Percentiles rank a stretch among this genome's conserved stretches.
Conservation (phyloP, 2,329 filamentous ascomycete species). For the Exutisphaerella laricina region DNA sequence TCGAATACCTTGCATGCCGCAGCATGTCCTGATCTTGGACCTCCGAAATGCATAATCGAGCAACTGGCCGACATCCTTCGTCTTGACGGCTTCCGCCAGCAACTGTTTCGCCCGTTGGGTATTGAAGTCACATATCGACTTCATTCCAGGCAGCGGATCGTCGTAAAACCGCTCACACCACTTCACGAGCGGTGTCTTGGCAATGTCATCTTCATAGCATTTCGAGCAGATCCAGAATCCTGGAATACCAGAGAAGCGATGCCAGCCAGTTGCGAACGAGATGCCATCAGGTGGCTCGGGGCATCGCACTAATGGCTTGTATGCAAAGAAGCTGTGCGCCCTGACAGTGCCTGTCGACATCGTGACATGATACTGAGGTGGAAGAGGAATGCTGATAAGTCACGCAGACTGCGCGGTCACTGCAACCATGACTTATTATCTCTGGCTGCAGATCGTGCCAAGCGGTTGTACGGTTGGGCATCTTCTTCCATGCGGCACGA, state of each 20-base stretch:
- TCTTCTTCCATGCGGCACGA: no score
- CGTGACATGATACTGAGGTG: not conserved
- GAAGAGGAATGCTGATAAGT: not conserved
- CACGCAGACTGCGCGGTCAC: not conserved
- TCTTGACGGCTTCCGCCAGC: not conserved
- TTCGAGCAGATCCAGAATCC: constrained; percentile 1
- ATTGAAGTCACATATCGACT: not conserved
- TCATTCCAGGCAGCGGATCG: not conserved
- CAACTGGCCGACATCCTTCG: not conserved
- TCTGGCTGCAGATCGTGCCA: no score
- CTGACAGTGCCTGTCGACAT: not conserved
- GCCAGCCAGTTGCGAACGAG: constrained; percentile 1
- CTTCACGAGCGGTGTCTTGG: not conserved
- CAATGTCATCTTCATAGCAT: not conserved
- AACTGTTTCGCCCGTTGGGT: not conserved
- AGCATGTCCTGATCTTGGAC: not conserved
- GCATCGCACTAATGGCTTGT: not conserved
- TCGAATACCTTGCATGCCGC: not conserved
- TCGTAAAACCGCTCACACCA: not conserved
- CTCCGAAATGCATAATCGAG: not conserved
- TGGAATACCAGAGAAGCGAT: not conserved
- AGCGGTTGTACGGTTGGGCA: no score
- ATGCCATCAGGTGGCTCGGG: not conserved
- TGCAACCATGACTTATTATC: no score
- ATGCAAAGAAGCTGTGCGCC: not conserved